Conservation (phyloP, 1,139 yeast species). For the Pichia sp. region DNA sequence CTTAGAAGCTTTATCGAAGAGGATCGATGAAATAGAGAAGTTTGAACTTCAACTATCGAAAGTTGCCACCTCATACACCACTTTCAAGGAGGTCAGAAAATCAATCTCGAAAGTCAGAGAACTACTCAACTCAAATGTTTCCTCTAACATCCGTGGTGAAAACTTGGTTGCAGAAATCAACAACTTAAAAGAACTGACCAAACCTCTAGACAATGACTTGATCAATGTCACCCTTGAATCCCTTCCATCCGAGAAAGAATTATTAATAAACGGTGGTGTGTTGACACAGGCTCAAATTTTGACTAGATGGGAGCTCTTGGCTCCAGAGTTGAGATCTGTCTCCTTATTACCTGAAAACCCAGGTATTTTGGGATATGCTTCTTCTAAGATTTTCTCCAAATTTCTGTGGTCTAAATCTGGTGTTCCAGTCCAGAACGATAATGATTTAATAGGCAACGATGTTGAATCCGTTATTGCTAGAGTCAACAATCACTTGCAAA, state of each 20-base stretch:
- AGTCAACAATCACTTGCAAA: slow-evolving; percentile 69
- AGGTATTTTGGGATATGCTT: slow-evolving; percentile 86
- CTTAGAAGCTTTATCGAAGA: slow-evolving; percentile 54
- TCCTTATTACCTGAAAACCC: slow-evolving; percentile 83
- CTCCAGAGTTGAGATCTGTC: slow-evolving; percentile 85
- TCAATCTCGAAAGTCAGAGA: slow-evolving; percentile 52
- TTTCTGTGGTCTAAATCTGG: slow-evolving; percentile 65
- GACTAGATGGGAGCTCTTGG: slow-evolving; percentile 68
- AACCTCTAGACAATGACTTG: slow-evolving; percentile 28
- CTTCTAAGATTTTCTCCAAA: slow-evolving; percentile 73
- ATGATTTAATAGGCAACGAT: slow-evolving; percentile 63
- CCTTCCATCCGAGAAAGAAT: slow-evolving; percentile 39
- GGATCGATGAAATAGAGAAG: slow-evolving; percentile 56
- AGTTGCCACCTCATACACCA: slow-evolving; percentile 53
- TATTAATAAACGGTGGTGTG: slow-evolving; percentile 40
- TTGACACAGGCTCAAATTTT: slow-evolving; percentile 62
- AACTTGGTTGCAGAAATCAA: slow-evolving; percentile 32
- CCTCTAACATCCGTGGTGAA: slow-evolving; percentile 32
- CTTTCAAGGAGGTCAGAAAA: slow-evolving; percentile 53
- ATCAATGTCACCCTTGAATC: slow-evolving; percentile 33
- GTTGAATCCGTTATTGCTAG: slow-evolving; percentile 86
- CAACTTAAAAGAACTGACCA: slow-evolving; percentile 30
- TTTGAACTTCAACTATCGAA: slow-evolving; percentile 56
- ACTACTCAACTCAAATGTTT: slow-evolving; percentile 36
- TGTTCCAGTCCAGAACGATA: slow-evolving; percentile 39